Conservation (phyloP, 371 early-diverging fungal species). For the Astathelohania contejeani region DNA sequence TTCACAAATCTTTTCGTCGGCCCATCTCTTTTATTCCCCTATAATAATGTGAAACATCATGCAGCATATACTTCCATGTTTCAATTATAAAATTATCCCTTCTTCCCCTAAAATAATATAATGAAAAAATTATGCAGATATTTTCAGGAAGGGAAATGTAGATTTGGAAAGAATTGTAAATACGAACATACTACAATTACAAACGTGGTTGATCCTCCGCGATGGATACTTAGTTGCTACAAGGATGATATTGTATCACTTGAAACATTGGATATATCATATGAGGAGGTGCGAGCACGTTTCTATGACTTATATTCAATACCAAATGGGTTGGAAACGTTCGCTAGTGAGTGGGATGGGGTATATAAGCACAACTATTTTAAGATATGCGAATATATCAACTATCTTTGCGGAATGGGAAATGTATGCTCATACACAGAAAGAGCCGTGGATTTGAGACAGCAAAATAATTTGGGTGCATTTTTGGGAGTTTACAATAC, state of each 20-base stretch:
- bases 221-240: slow-evolving; percentile 22
- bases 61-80: too few relatives aligned
- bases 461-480: not conserved
- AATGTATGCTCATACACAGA: not conserved
- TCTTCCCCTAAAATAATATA: too few relatives aligned
- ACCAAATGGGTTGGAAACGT: not conserved
- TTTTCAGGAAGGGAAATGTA: slow-evolving; percentile 33
- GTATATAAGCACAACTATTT: not conserved
- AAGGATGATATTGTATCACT: too few relatives aligned
- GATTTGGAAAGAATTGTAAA: slow-evolving; percentile 32
- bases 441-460: not conserved
- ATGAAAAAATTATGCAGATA: slow-evolving; percentile 29
- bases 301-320: too few relatives aligned
- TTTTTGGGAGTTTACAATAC: not conserved
- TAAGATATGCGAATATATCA: not conserved
- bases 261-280: slow-evolving; percentile 8
- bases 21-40: too few relatives aligned
- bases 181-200: slow-evolving; percentile 16
- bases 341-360: not conserved
- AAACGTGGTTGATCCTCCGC: slow-evolving; percentile 35
- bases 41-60: too few relatives aligned
- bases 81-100: too few relatives aligned
- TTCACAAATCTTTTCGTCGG: too few relatives aligned
- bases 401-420: not conserved
- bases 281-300: slow-evolving; percentile 16